These are phyloP conservation scores for Penicillium pulvis DNA, from an alignment of 495 filamentous ascomycete species.

Conservation along the genomic window DNA sequence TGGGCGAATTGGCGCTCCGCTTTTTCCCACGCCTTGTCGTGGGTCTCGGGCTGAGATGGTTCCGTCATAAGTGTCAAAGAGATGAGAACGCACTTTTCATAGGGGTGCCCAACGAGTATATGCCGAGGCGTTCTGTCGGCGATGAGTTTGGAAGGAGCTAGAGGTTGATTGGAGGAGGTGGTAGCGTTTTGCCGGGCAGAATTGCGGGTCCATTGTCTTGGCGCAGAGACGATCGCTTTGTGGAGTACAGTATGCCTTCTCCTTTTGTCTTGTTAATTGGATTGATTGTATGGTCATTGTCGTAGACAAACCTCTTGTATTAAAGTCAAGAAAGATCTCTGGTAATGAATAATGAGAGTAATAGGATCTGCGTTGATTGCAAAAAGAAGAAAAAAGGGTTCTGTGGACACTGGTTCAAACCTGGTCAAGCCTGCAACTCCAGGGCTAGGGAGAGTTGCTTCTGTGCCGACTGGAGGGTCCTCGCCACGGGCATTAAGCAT, in stretches of 20 bases:
- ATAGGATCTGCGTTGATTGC: too few relatives aligned
- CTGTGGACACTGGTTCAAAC: too few relatives aligned
- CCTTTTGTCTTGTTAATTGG: not conserved
- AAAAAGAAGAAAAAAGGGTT: too few relatives aligned
- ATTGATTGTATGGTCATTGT: too few relatives aligned
- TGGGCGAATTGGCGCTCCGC: constrained; percentile 43
- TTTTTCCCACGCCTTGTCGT: constrained; percentile 39
- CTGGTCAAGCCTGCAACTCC: too few relatives aligned
- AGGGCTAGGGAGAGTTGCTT: too few relatives aligned
- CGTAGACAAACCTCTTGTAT: too few relatives aligned
- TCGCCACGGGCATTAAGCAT: too few relatives aligned
- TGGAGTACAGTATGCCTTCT: not conserved
- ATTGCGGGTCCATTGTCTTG: constrained; percentile 33
- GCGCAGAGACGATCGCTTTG: constrained; percentile 20
- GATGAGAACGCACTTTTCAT: not conserved
- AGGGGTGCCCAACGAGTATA: not conserved
- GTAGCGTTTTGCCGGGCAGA: constrained; percentile 22
- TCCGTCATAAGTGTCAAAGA: constrained; percentile 9
- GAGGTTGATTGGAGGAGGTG: constrained; percentile 27
- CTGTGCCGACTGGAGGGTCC: too few relatives aligned
- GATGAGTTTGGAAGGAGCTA: constrained; percentile 12
- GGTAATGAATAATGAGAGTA: too few relatives aligned
- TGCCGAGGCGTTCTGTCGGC: not conserved
- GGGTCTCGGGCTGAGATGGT: constrained; percentile 19
- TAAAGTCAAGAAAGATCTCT: too few relatives aligned